phyloP scores from a whole-genome alignment of 768 basidiomycete genomes.

The Rhizopogon salebrosus region DNA sequence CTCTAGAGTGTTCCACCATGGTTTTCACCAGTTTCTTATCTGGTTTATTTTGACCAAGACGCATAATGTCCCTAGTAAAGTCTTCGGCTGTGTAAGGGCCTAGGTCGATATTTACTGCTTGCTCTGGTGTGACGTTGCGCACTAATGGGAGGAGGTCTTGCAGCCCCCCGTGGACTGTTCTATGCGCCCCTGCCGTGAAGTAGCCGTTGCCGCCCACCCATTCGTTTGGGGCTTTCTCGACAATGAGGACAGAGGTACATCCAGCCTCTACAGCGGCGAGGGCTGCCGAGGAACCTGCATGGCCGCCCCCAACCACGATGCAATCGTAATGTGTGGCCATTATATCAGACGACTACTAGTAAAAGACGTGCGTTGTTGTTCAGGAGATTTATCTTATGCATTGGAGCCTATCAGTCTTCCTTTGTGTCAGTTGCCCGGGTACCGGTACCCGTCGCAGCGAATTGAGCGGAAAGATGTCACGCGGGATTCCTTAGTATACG shows the following conservation, averaged over 20 bases:
- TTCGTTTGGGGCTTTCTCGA: conserved; percentile 59
- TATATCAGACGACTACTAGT: background rate
- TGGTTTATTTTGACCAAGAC: conserved; percentile 47
- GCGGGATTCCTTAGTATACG: too few relatives aligned
- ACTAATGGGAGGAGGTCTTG: conserved; percentile 54
- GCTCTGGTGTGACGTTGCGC: conserved; percentile 38
- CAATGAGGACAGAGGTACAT: conserved; percentile 53
- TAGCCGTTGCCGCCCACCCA: conserved; percentile 72
- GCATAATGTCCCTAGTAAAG: conserved; percentile 56
- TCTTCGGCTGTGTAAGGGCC: conserved; percentile 50
- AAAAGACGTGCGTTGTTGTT: too few relatives aligned
- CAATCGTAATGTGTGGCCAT: conserved; percentile 39
- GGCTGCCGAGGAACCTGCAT: conserved; percentile 65
- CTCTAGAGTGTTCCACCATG: conserved; percentile 52
- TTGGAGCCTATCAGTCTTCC: too few relatives aligned
- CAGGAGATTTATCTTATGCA: too few relatives aligned
- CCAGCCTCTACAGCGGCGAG: conserved; percentile 55
- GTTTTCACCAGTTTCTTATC: conserved; percentile 44
- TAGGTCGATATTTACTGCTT: conserved; percentile 47
- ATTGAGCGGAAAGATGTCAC: too few relatives aligned
- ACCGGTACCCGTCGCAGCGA: too few relatives aligned
- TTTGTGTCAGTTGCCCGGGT: too few relatives aligned
- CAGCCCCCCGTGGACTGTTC: conserved; percentile 60
- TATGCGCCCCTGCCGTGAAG: conserved; percentile 67
- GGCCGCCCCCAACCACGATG: conserved; percentile 60